Evolutionary conservation across 768 basidiomycete species (phyloP).

Genomic region (Russula griseocarnosa): DNA sequence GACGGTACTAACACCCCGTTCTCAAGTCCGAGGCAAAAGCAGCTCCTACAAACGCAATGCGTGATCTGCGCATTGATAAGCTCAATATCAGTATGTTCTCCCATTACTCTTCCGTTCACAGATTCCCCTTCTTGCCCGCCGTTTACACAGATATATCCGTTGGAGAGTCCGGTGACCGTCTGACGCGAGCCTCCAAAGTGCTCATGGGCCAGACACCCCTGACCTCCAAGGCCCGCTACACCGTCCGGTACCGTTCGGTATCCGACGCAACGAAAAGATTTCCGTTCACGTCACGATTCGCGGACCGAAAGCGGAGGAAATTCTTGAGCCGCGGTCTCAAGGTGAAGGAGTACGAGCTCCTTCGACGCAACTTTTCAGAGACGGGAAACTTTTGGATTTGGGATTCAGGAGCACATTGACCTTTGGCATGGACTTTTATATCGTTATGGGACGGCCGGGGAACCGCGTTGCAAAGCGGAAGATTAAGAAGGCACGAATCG

Average conservation of each 20-base stretch:
- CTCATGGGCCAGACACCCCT: slow-evolving; percentile 16
- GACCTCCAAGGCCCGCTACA: slow-evolving; percentile 99
- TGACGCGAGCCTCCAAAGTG: slow-evolving; percentile 16
- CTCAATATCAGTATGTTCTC: slow-evolving; percentile 8
- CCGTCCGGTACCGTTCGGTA: slow-evolving; percentile 97
- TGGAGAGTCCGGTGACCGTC: slow-evolving; percentile 54
- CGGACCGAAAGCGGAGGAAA: slow-evolving; percentile 17
- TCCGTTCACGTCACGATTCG: slow-evolving; percentile 50
- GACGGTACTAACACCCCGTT: neutral
- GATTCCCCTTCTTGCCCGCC: slow-evolving; percentile 62
- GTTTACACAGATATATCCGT: slow-evolving; percentile 98
- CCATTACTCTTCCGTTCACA: slow-evolving; percentile 40
- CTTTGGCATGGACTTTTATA: slow-evolving; percentile 20
- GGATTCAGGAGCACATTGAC: slow-evolving; percentile 34
- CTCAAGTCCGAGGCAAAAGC: slow-evolving; percentile 82
- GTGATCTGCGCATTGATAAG: slow-evolving; percentile 16
- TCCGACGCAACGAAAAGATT: slow-evolving; percentile 99
- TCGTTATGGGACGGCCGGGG: slow-evolving; percentile 18
- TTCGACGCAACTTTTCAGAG: slow-evolving; percentile 95
- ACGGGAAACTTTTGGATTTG: slow-evolving; percentile 99
- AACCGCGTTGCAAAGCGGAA: slow-evolving; percentile 74
- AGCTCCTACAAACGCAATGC: slow-evolving; percentile 71
- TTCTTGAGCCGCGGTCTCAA: slow-evolving; percentile 50
- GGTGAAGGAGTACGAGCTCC: slow-evolving; percentile 99
- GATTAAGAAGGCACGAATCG: slow-evolving; percentile 81